phyloP scores from a whole-genome alignment of 192 early-diverging fungal genomes.

The Coemansia sp. region DNA sequence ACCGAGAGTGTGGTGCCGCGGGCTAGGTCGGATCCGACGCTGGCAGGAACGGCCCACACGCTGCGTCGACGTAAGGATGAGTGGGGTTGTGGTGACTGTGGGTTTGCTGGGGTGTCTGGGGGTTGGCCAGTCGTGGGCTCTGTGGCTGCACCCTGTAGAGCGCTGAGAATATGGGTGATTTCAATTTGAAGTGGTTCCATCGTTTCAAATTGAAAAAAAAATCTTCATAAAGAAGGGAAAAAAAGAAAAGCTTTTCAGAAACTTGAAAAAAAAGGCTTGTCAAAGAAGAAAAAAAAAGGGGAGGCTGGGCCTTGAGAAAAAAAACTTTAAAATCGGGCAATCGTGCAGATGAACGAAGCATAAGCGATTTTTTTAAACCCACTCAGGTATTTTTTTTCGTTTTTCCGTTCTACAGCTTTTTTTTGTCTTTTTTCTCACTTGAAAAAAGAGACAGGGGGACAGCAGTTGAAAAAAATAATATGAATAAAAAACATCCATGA shows the following conservation, averaged over 20 bases:
- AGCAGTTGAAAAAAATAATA: not conserved
- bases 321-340: not conserved
- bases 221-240: not conserved
- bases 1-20: slow-evolving; percentile 12
- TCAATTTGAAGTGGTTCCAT: slow-evolving; percentile 3
- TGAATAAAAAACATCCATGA: no score
- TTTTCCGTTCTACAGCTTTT: slow-evolving; percentile 7
- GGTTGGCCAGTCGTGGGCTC: not conserved
- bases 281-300: not conserved
- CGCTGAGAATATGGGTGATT: slow-evolving; percentile 1
- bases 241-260: not conserved
- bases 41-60: slow-evolving; percentile 39
- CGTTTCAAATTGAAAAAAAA: not conserved
- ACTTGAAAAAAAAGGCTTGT: no score
- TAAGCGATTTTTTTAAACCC: slow-evolving; percentile 3
- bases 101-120: not conserved
- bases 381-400: no score
- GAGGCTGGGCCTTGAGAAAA: not conserved
- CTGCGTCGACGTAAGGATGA: not conserved
- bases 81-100: slow-evolving; percentile 1
- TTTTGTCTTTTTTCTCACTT: no score
- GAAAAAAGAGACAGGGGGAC: no score
- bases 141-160: slow-evolving; percentile 4
- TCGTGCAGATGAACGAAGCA: not conserved
- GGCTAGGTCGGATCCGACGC: slow-evolving; percentile 39